Evolutionary conservation across 2,329 filamentous ascomycete genomes (phyloP).

Genomic region (Aphanoascus verrucosus): DNA sequence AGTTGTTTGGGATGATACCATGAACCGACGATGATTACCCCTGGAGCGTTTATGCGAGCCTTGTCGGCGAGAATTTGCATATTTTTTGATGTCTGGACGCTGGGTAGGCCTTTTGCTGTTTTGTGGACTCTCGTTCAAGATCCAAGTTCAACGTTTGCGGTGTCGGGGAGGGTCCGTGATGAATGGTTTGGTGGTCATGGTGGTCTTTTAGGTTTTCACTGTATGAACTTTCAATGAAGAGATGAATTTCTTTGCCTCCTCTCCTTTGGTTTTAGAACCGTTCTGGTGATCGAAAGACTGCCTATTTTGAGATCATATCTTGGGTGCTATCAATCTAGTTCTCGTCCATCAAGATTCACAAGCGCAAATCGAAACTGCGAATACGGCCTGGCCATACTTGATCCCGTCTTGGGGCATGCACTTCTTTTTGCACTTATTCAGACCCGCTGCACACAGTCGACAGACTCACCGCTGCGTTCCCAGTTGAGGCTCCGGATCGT

Average conservation of each 20-base stretch:
- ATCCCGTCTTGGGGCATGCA: background rate
- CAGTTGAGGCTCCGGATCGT: slow-evolving; percentile 5
- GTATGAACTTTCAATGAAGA: background rate
- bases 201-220: background rate
- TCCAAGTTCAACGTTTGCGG: background rate
- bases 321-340: too few species aligned
- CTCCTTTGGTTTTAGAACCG: too few species aligned
- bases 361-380: too few species aligned
- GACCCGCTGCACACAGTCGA: background rate
- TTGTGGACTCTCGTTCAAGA: background rate
- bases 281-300: too few species aligned
- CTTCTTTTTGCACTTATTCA: background rate
- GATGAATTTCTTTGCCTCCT: too few species aligned
- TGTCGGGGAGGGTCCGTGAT: background rate
- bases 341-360: too few species aligned
- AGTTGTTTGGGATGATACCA: slow-evolving; percentile 5
- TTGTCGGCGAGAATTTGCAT: background rate
- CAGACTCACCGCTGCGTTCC: background rate
- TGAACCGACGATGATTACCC: background rate
- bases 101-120: background rate
- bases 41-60: background rate
- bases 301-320: too few species aligned
- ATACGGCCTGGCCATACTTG: background rate
- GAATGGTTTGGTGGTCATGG: background rate
- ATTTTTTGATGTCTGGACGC: background rate